Evolutionary conservation across 1,284 basidiomycete genomes (phyloP).

Genomic region (Ceratobasidium sp.): DNA sequence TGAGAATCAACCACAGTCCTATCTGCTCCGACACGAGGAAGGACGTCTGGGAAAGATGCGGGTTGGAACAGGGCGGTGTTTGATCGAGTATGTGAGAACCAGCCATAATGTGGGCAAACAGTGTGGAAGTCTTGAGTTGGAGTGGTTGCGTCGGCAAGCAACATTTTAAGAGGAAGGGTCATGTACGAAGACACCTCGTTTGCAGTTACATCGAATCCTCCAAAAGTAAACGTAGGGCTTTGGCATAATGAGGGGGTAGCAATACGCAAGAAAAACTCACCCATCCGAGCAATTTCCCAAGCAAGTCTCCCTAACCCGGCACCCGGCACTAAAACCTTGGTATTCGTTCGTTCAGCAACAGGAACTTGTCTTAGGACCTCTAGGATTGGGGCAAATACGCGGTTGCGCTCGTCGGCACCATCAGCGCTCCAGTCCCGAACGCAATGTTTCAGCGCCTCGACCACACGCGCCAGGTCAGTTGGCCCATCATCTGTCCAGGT

Average conservation of each 20-base stretch:
- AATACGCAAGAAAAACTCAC: conserved; percentile 55
- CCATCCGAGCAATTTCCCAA: conserved; percentile 73
- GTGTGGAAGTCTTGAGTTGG: conserved; percentile 62
- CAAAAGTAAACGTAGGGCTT: background rate
- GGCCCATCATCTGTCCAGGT: conserved; percentile 41
- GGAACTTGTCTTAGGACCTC: conserved; percentile 59
- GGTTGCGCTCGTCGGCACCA: conserved; percentile 65
- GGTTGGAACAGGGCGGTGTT: conserved; percentile 65
- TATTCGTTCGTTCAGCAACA: conserved; percentile 53
- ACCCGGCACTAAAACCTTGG: conserved; percentile 71
- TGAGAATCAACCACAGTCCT: background rate
- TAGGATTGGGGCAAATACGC: conserved; percentile 69
- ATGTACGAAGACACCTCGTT: conserved; percentile 75
- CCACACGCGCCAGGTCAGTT: conserved; percentile 64
- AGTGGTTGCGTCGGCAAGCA: conserved; percentile 66
- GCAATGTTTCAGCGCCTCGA: conserved; percentile 74
- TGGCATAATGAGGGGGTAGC: background rate
- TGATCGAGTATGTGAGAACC: conserved; percentile 76
- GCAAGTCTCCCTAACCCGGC: conserved; percentile 73
- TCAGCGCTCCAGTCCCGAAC: conserved; percentile 75
- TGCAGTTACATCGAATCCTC: conserved; percentile 69
- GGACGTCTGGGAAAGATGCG: conserved; percentile 69
- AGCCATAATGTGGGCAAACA: conserved; percentile 71
- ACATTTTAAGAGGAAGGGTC: conserved; percentile 70
- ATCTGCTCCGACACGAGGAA: conserved; percentile 63